Evolutionary conservation across 2,329 filamentous ascomycete species (phyloP), one percentile per base, ranked within the genome.

Genomic region (Mycosphaerella arachidis): DNA sequence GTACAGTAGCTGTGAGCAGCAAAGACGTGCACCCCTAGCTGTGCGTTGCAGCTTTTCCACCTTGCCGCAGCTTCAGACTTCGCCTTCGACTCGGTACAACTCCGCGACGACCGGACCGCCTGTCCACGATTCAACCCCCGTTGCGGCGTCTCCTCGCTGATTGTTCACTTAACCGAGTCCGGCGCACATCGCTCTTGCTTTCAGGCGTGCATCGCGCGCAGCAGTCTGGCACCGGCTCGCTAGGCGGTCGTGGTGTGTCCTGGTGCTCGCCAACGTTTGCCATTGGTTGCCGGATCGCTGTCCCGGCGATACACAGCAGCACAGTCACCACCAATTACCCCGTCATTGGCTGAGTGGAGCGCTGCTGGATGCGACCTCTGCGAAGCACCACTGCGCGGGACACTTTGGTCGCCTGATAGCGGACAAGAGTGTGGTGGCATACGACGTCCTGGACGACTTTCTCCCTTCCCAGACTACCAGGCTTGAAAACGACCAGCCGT

Each of bases 81-180:
- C 27, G 48, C 56, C 55, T 18, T 13, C 50, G 31, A 51, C 37
- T 59, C 63, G 60, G 63, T 58, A 53, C 48, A 59, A 61, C 63
- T 60, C 63, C 63, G 63, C 60, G 54, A 59, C 51, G n/a, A 56
- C 43, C 63, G 63, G 60, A 56, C 63, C 58, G 60, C 58, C 56
- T 54, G 37, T 55, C 58, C 60, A 59, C 24, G 59, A 63, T 63
- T 65, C 63, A 56, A 53, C 58, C 63, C 59, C 37, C 63, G 27
- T 63, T 55, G 58, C 60, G 60, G 51, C 63, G 58, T 43, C 58
- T 61, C 58, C 56, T 61, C 58, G 63, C 63, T 63, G 43, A n/a
- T 51, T 16, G 20, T 53, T 4, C 30, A 52, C 29, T 50, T 46
- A 35, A 37, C 30, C 29, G 51, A 50, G 9, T 35, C 35, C 35